A percentile compares a stretch with the other conserved stretches of the same genome.
Evolutionary conservation across 164 flowering plant genomes (phyloP).

Genomic region (Akebia trifoliata): DNA sequence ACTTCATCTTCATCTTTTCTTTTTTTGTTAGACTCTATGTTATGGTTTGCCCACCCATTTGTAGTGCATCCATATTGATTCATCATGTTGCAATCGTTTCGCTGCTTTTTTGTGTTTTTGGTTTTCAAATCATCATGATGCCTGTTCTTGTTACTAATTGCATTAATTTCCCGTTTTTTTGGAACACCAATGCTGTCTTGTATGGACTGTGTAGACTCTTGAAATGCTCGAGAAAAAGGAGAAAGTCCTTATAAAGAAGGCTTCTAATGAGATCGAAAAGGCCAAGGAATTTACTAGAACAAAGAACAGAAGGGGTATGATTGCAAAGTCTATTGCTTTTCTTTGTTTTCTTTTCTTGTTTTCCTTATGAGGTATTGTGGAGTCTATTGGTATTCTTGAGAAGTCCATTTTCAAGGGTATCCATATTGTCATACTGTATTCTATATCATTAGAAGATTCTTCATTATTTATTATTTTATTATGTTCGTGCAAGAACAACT

Average conservation of each 20-base stretch:
- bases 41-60: too few species aligned
- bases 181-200: background rate
- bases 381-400: too few species aligned
- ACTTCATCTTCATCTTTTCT: too few species aligned
- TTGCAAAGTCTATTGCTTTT: background rate
- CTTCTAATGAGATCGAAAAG: slow-evolving; percentile 57
- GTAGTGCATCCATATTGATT: too few species aligned
- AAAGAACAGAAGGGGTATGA: slow-evolving; percentile 69
- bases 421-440: too few species aligned
- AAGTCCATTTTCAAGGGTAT: too few species aligned
- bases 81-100: background rate
- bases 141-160: background rate
- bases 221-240: slow-evolving; percentile 85
- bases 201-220: slow-evolving; percentile 40
- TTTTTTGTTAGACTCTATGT: too few species aligned
- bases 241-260: slow-evolving; percentile 64
- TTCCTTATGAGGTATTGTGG: background rate
- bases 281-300: slow-evolving; percentile 64
- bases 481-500: too few species aligned
- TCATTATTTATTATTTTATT: too few species aligned
- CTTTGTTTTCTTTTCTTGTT: background rate
- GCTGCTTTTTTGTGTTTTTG: background rate
- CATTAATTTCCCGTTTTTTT: background rate
- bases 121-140: background rate
- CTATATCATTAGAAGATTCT: too few species aligned